phyloP scores from a whole-genome alignment of 2,329 filamentous ascomycete genomes.

The Huntiella savannae region DNA sequence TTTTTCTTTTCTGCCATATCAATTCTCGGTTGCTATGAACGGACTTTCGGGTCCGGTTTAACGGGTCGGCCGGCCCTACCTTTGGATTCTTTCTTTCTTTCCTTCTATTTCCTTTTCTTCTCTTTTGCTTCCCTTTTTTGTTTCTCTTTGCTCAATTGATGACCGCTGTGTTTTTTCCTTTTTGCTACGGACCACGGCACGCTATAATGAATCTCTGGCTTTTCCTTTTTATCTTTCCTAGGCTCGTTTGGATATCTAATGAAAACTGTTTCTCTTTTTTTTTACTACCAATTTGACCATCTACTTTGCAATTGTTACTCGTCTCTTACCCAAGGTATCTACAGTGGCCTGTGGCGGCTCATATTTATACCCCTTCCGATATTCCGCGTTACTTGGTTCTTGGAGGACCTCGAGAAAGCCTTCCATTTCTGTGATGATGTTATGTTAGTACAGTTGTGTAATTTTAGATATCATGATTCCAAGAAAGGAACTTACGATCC shows the following conservation, averaged over 20 bases:
- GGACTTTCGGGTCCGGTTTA: neutral
- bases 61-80: neutral
- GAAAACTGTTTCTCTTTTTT: neutral
- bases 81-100: neutral
- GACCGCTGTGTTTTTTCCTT: neutral
- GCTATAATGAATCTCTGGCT: neutral
- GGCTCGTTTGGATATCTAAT: neutral
- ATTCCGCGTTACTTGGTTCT: no score
- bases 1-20: neutral
- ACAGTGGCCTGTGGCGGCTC: no score
- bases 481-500: no score
- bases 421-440: no score
- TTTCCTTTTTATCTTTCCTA: neutral
- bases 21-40: neutral
- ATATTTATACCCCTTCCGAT: no score
- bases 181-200: constrained; percentile 6
- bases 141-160: neutral
- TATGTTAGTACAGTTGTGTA: no score
- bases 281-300: no score
- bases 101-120: neutral
- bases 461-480: no score
- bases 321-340: no score
- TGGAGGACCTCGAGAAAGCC: no score
- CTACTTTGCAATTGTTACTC: no score
- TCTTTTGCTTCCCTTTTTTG: neutral